These are phyloP conservation scores for Xylaria sp. DNA, from an alignment of 2,329 filamentous ascomycete species.

Conservation along the genomic window DNA sequence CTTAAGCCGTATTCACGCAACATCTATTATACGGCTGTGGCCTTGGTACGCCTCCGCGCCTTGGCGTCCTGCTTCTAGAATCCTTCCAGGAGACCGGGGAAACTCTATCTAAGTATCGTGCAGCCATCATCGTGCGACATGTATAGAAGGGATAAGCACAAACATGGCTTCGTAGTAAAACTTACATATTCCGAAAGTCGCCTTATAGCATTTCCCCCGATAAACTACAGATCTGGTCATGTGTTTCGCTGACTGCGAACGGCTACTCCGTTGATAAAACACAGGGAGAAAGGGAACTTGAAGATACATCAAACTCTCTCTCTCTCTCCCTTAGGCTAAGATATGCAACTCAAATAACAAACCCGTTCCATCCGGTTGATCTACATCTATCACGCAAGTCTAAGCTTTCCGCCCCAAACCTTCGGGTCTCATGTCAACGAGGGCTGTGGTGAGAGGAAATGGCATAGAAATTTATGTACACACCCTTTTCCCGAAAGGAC, in stretches of 20 bases:
- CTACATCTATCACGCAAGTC: not conserved
- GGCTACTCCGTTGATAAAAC: not conserved
- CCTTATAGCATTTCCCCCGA: not conserved
- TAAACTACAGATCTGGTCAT: not conserved
- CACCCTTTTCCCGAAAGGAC: not conserved
- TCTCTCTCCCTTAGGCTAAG: not conserved
- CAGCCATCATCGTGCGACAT: not conserved
- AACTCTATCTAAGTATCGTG: not conserved
- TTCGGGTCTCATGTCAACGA: conserved; percentile 3
- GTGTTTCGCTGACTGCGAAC: not conserved
- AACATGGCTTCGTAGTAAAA: not conserved
- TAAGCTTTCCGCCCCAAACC: not conserved
- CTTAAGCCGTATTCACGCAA: conserved; percentile 14
- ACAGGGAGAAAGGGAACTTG: not conserved
- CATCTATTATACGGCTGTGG: conserved; percentile 1
- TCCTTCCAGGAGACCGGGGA: not conserved
- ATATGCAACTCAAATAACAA: not conserved
- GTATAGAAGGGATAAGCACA: not conserved
- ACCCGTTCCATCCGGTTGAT: not conserved
- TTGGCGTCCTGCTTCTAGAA: conserved; percentile 29
- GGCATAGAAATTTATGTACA: not conserved
- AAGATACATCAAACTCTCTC: not conserved
- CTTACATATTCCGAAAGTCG: not conserved
- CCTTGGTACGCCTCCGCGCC: conserved; percentile 17
- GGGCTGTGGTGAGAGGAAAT: not conserved